These are phyloP conservation scores for Lentinula boryana DNA, from an alignment of 768 basidiomycete genomes.

Conservation along the genomic window DNA sequence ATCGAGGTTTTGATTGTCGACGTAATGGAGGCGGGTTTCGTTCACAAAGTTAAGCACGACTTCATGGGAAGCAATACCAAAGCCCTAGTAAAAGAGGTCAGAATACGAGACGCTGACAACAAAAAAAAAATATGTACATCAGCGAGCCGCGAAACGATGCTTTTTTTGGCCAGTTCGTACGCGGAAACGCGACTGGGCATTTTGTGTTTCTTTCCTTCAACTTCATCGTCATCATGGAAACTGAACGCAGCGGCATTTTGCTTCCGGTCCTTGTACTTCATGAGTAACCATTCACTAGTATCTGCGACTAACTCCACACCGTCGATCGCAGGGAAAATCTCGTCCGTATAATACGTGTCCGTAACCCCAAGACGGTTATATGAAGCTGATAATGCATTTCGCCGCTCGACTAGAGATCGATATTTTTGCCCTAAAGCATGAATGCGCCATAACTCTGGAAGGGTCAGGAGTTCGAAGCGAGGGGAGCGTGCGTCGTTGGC, in stretches of 20 bases:
- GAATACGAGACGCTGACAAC: not conserved
- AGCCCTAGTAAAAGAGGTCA: conserved; percentile 46
- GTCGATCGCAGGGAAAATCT: conserved; percentile 62
- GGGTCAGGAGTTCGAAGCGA: conserved; percentile 63
- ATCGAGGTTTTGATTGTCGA: conserved; percentile 76
- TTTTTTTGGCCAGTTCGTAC: conserved; percentile 82
- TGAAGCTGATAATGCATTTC: conserved; percentile 50
- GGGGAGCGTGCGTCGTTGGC: conserved; percentile 54
- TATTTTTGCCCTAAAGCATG: conserved; percentile 86
- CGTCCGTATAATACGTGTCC: conserved; percentile 73
- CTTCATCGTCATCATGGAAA: conserved; percentile 66
- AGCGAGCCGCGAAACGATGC: conserved; percentile 69
- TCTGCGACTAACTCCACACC: conserved; percentile 89
- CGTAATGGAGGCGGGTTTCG: conserved; percentile 54
- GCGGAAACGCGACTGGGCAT: conserved; percentile 79
- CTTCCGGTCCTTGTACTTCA: conserved; percentile 78
- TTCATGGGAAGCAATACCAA: conserved; percentile 76
- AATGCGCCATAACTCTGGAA: conserved; percentile 88
- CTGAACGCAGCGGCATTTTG: conserved; percentile 55
- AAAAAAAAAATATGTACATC: conserved; percentile 44
- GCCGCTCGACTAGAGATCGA: conserved; percentile 76
- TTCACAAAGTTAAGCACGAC: conserved; percentile 80
- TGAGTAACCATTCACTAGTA: conserved; percentile 82
- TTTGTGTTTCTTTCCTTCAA: conserved; percentile 59
- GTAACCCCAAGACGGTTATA: conserved; percentile 63